phyloP scores from a whole-genome alignment of 139 green algal genomes.

The Ettlia oleoabundans region DNA sequence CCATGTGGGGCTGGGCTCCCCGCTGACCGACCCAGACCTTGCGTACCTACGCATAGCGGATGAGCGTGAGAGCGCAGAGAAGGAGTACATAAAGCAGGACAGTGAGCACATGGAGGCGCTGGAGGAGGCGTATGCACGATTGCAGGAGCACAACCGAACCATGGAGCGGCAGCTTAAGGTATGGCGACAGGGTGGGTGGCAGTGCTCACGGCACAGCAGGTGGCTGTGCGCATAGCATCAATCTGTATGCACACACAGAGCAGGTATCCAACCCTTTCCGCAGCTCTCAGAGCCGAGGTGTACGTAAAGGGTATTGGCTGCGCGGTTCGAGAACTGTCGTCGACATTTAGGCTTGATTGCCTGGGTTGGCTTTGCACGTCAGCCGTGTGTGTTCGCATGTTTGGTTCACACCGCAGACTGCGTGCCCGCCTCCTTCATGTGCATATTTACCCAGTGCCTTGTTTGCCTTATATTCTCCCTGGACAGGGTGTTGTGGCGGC shows the following conservation, averaged over 20 bases:
- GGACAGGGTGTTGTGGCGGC: conserved; percentile 9
- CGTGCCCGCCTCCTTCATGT: no score
- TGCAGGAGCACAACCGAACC: conserved; percentile 26
- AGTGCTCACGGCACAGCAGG: neutral
- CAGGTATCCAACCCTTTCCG: no score
- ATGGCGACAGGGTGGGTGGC: neutral
- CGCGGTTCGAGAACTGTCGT: neutral
- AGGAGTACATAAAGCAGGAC: conserved; percentile 28
- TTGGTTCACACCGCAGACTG: no score
- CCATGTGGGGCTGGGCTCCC: neutral
- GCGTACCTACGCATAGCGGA: conserved; percentile 21
- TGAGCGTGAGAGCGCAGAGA: conserved; percentile 19
- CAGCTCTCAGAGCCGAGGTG: no score
- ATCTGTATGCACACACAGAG: no score
- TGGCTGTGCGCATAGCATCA: no score
- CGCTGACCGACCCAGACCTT: conserved; percentile 22
- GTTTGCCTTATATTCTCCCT: neutral
- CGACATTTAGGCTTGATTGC: neutral
- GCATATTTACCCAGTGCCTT: no score
- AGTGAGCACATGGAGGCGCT: conserved; percentile 31
- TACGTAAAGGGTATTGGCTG: no score
- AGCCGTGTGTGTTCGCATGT: no score
- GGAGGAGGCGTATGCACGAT: conserved; percentile 26
- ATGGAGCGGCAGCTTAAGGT: conserved; percentile 34
- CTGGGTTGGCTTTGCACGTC: no score